A percentile compares a stretch with the other conserved stretches of the same genome.
phyloP scores from a whole-genome alignment of 1,139 yeast genomes.

The Yamadazyma oceani region DNA sequence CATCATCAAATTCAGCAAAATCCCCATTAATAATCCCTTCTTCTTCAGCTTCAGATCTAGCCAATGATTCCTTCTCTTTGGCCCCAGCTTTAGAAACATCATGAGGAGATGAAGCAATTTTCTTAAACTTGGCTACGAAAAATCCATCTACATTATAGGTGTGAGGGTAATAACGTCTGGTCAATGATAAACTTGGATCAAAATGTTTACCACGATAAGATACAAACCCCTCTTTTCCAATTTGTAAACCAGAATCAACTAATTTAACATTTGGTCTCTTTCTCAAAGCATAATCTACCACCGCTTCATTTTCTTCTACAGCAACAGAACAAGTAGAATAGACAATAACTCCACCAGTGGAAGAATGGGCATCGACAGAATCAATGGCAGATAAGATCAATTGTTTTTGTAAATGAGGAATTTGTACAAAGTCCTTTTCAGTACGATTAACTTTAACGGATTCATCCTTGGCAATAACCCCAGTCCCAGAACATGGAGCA shows the following conservation, averaged over 20 bases:
- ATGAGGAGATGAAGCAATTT: slow-evolving; percentile 82
- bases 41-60: slow-evolving; percentile 75
- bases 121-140: slow-evolving; percentile 93
- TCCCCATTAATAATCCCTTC: slow-evolving; percentile 84
- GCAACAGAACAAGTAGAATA: slow-evolving; percentile 98
- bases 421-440: slow-evolving; percentile 93
- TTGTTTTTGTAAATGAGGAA: slow-evolving; percentile 96
- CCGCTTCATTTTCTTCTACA: slow-evolving; percentile 98
- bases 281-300: slow-evolving; percentile 95
- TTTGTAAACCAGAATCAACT: slow-evolving; percentile 89
- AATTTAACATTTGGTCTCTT: slow-evolving; percentile 95
- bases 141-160: slow-evolving; percentile 98
- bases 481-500: slow-evolving; percentile 99
- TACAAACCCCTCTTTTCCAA: slow-evolving; percentile 95
- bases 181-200: slow-evolving; percentile 70
- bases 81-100: slow-evolving; percentile 89
- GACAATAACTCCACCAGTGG: slow-evolving; percentile 92
- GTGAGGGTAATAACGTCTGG: slow-evolving; percentile 97
- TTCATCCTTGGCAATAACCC: slow-evolving; percentile 97
- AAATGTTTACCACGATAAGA: slow-evolving; percentile 92
- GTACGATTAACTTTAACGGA: slow-evolving; percentile 92
- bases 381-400: slow-evolving; percentile 91
- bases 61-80: slow-evolving; percentile 76
- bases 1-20: slow-evolving; percentile 78
- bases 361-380: slow-evolving; percentile 89